Evolutionary conservation across 106 monocot genomes (phyloP).

Genomic region (Dioscorea alata): DNA sequence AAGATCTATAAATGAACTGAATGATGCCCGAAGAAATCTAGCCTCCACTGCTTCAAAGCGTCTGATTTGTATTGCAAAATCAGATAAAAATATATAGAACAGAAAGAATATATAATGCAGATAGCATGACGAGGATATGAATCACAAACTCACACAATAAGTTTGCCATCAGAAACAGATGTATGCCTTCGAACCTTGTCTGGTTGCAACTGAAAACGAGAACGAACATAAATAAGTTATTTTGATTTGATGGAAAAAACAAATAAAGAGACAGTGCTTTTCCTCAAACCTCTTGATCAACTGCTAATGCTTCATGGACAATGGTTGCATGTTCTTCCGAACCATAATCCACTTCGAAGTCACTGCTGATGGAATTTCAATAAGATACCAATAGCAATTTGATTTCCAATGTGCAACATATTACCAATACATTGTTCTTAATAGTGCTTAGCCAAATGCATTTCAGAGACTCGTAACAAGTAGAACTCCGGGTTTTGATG

Average conservation of each 20-base stretch:
- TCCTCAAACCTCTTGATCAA: constrained; percentile 71
- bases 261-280: neutral
- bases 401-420: no score
- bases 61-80: constrained; percentile 17
- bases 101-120: neutral
- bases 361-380: constrained; percentile 30
- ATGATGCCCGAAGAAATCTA: constrained; percentile 86
- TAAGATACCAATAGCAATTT: neutral
- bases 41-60: constrained; percentile 88
- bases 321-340: constrained; percentile 71
- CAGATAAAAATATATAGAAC: neutral
- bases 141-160: constrained; percentile 61
- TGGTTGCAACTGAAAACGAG: constrained; percentile 70
- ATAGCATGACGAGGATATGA: neutral
- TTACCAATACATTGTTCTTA: no score
- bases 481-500: no score
- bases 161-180: constrained; percentile 51
- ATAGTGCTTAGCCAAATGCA: no score
- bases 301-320: constrained; percentile 63
- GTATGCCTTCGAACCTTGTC: constrained; percentile 89
- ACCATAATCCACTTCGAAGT: constrained; percentile 88
- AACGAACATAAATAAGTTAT: neutral
- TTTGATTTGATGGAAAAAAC: no score
- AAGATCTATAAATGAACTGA: constrained; percentile 69
- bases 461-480: no score